Conservation (phyloP, 1,139 yeast species). For the Candida sojae region DNA sequence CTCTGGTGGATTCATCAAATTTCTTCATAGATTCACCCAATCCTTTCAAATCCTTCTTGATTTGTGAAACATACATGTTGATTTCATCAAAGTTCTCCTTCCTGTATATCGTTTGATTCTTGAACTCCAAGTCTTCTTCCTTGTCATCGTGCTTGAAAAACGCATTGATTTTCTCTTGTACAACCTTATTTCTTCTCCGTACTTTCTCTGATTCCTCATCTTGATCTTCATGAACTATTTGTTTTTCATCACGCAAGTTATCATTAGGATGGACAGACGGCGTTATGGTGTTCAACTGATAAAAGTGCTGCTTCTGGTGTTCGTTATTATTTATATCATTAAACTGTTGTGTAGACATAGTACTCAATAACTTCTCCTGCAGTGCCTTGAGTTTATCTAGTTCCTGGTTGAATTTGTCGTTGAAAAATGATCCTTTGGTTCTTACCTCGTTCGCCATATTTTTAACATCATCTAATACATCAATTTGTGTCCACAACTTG, state of each 20-base stretch:
- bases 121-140: slow-evolving; percentile 14
- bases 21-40: slow-evolving; percentile 45
- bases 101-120: slow-evolving; percentile 19
- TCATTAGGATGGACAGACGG: slow-evolving; percentile 7
- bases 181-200: slow-evolving; percentile 6
- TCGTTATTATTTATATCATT: slow-evolving; percentile 17
- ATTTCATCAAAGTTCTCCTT: slow-evolving; percentile 42
- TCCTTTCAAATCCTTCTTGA: slow-evolving; percentile 30
- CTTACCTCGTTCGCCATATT: slow-evolving; percentile 60
- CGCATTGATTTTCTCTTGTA: slow-evolving; percentile 19
- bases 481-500: slow-evolving; percentile 84
- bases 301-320: slow-evolving; percentile 36
- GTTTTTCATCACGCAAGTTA: slow-evolving; percentile 8
- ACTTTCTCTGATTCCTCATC: slow-evolving; percentile 13
- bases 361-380: slow-evolving; percentile 61
- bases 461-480: slow-evolving; percentile 79
- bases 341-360: slow-evolving; percentile 49
- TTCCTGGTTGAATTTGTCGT: slow-evolving; percentile 57
- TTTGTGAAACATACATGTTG: slow-evolving; percentile 37
- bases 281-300: slow-evolving; percentile 12
- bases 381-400: slow-evolving; percentile 56
- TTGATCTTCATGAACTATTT: slow-evolving; percentile 11
- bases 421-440: slow-evolving; percentile 60
- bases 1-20: slow-evolving; percentile 41
- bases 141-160: slow-evolving; percentile 22